Conservation (phyloP, 2,329 filamentous ascomycete genomes). For the Beauveria sp. region DNA sequence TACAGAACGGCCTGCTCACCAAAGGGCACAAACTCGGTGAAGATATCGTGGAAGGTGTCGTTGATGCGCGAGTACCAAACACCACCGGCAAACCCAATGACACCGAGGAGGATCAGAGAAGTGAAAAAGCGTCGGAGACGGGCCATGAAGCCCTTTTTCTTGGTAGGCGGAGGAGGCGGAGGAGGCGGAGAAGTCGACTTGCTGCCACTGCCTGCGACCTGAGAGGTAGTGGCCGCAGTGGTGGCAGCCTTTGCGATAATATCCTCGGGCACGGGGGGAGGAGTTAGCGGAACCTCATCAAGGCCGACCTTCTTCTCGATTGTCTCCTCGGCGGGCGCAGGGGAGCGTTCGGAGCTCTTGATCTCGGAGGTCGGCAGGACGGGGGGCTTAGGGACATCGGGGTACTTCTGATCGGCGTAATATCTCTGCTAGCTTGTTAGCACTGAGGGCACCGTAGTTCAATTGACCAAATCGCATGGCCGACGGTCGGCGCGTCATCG, state of each 20-base stretch:
- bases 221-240: conserved; percentile 14
- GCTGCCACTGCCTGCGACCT: conserved; percentile 25
- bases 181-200: conserved; percentile 21
- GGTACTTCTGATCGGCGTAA: conserved; percentile 49
- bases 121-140: conserved; percentile 71
- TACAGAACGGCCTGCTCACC: conserved; percentile 93
- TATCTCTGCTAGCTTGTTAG: conserved; percentile 37
- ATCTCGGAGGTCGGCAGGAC: conserved; percentile 49
- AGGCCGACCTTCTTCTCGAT: conserved; percentile 29
- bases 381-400: conserved; percentile 39
- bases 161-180: conserved; percentile 31
- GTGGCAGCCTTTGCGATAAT: conserved; percentile 24
- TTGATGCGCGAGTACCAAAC: conserved; percentile 89
- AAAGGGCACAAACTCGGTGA: conserved; percentile 92
- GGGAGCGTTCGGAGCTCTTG: conserved; percentile 37
- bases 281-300: conserved; percentile 32
- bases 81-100: conserved; percentile 75
- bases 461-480: not conserved
- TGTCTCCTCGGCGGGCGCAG: conserved; percentile 30
- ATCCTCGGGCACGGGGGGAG: conserved; percentile 24
- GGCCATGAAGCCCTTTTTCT: conserved; percentile 60
- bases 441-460: not conserved
- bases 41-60: conserved; percentile 99
- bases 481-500: not conserved
- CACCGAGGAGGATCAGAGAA: conserved; percentile 67